These are phyloP conservation scores for Phytopythium kandeliae DNA, from an alignment of 352 stramenopile species.

Conservation along the genomic window DNA sequence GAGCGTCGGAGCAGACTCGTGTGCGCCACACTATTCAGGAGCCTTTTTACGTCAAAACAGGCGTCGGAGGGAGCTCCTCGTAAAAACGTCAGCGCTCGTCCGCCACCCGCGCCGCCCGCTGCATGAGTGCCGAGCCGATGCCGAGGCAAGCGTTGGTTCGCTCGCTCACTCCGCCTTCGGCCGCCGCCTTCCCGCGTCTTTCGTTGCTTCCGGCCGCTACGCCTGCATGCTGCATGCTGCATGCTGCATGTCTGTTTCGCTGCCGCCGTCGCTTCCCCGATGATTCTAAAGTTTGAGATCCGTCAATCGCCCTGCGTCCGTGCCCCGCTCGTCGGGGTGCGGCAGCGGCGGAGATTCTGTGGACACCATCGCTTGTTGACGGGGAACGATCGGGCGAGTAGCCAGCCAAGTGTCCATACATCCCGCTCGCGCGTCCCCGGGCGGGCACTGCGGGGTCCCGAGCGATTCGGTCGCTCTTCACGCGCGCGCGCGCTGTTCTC, in stretches of 20 bases:
- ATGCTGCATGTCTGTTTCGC: not conserved
- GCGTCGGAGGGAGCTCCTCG: not conserved
- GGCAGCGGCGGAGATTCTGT: constrained; percentile 37
- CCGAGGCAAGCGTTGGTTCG: too few species aligned
- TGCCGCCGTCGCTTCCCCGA: constrained; percentile 20
- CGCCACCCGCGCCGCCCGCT: not conserved
- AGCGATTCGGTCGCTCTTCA: too few species aligned
- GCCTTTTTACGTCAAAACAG: constrained; percentile 1
- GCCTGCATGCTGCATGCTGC: too few species aligned
- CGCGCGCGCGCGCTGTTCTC: constrained; percentile 25
- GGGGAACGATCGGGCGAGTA: too few species aligned
- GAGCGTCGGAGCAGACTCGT: too few species aligned
- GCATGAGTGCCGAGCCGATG: too few species aligned
- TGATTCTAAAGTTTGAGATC: constrained; percentile 89
- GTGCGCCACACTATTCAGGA: not conserved
- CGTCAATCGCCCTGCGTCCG: constrained; percentile 39
- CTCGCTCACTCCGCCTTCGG: not conserved
- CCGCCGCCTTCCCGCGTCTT: too few species aligned
- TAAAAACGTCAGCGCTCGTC: not conserved
- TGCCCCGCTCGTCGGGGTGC: constrained; percentile 11
- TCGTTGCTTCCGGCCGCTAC: too few species aligned
- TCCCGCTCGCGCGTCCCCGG: too few species aligned
- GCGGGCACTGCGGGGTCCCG: too few species aligned
- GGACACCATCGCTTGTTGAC: constrained; percentile 70
- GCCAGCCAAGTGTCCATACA: too few species aligned